A percentile compares a stretch with the other conserved stretches of the same genome.
phyloP scores from a whole-genome alignment of 1,284 basidiomycete genomes.

The Cryptococcus neoformans region DNA sequence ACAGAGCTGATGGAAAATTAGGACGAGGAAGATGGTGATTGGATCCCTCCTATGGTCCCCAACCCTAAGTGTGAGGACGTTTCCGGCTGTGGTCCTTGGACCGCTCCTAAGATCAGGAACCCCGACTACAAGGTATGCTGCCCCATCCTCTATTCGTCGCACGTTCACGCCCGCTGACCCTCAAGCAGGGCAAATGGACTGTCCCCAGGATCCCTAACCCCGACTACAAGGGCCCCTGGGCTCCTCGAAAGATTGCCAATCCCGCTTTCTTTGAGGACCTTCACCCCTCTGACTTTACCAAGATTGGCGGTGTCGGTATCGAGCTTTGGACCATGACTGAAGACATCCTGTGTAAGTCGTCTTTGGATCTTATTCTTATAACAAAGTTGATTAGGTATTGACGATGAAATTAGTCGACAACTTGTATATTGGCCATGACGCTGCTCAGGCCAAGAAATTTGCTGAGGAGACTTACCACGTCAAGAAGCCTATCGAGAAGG shows the following conservation, averaged over 20 bases:
- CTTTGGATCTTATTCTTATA: constrained; percentile 13
- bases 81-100: constrained; percentile 93
- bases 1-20: constrained; percentile 2
- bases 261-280: constrained; percentile 84
- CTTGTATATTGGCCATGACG: constrained; percentile 87
- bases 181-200: constrained; percentile 80
- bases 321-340: constrained; percentile 99
- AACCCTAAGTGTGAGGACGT: constrained; percentile 89
- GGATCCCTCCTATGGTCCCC: constrained; percentile 81
- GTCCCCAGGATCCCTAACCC: constrained; percentile 95
- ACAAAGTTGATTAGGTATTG: neutral
- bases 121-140: constrained; percentile 67
- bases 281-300: constrained; percentile 78
- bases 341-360: constrained; percentile 69
- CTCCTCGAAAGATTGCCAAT: constrained; percentile 88
- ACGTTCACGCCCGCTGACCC: constrained; percentile 4
- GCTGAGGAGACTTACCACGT: constrained; percentile 79
- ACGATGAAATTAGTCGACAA: constrained; percentile 60
- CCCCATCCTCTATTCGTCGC: neutral
- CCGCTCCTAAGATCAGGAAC: constrained; percentile 81
- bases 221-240: constrained; percentile 95
- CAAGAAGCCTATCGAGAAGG: constrained; percentile 59
- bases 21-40: constrained; percentile 97
- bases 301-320: constrained; percentile 91
- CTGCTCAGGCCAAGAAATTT: constrained; percentile 73